Conservation (phyloP, 116 monocot genomes). For the Papilionanthe hybrid region DNA sequence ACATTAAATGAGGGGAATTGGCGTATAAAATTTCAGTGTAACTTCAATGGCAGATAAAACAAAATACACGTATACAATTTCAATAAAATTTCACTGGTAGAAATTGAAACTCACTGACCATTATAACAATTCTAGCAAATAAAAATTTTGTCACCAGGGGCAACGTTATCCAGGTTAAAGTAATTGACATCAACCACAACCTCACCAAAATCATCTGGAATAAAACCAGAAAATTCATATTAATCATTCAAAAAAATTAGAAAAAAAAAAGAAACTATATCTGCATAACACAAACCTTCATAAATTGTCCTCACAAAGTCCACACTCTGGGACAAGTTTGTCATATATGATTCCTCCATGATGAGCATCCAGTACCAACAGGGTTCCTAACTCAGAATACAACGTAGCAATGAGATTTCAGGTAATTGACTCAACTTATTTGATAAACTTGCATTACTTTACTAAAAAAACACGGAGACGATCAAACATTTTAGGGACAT, state of each 20-base stretch:
- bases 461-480: too few species aligned
- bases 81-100: too few species aligned
- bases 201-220: slow-evolving; percentile 80
- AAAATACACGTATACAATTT: too few species aligned
- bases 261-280: neutral
- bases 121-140: slow-evolving; percentile 45
- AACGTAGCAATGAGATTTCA: too few species aligned
- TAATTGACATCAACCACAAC: slow-evolving; percentile 80
- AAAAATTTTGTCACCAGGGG: slow-evolving; percentile 60
- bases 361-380: slow-evolving; percentile 80
- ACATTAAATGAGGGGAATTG: too few species aligned
- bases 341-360: slow-evolving; percentile 75
- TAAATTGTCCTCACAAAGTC: slow-evolving; percentile 81
- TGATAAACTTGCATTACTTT: too few species aligned
- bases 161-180: slow-evolving; percentile 39
- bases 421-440: too few species aligned
- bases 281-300: slow-evolving; percentile 54
- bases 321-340: slow-evolving; percentile 77
- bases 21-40: too few species aligned
- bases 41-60: too few species aligned
- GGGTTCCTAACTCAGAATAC: slow-evolving; percentile 36
- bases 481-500: too few species aligned
- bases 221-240: slow-evolving; percentile 10
- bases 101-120: too few species aligned
- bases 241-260: neutral